phyloP scores from a whole-genome alignment of 2,329 filamentous ascomycete species.

The Fusarium temperatum region DNA sequence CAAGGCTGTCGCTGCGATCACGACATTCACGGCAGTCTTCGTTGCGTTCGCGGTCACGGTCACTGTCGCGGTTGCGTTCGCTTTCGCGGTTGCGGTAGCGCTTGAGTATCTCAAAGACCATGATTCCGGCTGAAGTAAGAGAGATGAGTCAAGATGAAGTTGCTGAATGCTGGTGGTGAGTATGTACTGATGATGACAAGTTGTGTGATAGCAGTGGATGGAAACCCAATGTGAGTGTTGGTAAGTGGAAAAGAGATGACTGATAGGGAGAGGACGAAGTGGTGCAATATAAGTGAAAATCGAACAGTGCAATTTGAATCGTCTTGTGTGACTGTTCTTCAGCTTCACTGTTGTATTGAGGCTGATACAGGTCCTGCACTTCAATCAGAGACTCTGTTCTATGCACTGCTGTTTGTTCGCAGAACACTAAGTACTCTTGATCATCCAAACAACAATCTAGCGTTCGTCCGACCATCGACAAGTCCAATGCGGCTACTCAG shows the following conservation, averaged over 20 bases:
- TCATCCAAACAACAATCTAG: background rate
- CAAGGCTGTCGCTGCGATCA: background rate
- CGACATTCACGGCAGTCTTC: background rate
- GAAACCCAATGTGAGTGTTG: background rate
- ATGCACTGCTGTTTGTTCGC: background rate
- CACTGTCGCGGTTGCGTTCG: background rate
- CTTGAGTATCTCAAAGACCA: background rate
- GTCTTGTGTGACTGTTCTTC: background rate
- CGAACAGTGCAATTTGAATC: background rate
- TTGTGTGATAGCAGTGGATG: background rate
- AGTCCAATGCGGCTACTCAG: rapidly evolving
- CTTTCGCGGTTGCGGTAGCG: background rate
- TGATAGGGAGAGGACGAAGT: too few relatives aligned
- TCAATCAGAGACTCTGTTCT: background rate
- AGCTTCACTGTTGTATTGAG: background rate
- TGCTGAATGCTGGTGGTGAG: background rate
- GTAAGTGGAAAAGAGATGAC: background rate
- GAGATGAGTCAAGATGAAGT: background rate
- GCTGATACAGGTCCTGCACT: background rate
- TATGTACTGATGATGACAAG: background rate
- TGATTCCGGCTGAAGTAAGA: background rate
- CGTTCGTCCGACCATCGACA: background rate
- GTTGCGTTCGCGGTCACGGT: background rate
- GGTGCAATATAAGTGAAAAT: background rate
- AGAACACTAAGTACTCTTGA: background rate